These are phyloP conservation scores for Metschnikowia lochheadii DNA, from an alignment of 805 yeast genomes.

Conservation along the genomic window DNA sequence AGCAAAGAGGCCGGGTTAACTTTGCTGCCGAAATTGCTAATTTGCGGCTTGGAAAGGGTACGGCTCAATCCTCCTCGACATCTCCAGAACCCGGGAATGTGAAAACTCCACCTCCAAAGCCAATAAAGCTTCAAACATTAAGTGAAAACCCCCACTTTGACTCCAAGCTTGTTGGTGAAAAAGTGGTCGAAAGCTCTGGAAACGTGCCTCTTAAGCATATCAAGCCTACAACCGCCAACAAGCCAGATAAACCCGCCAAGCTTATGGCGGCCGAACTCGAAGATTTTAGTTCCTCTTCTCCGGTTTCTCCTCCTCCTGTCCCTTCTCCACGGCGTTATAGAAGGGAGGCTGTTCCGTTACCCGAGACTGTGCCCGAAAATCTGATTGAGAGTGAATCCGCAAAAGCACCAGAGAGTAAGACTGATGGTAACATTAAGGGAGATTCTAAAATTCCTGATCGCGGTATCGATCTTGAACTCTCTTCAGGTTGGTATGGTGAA, in stretches of 20 bases:
- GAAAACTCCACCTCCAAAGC: not conserved
- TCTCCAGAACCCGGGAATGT: not conserved
- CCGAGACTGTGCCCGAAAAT: constrained; percentile 21
- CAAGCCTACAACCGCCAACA: constrained; percentile 11
- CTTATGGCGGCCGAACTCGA: not conserved
- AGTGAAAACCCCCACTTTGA: not conserved
- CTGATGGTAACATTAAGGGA: too few species aligned
- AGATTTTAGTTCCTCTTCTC: constrained; percentile 25
- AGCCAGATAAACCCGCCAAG: constrained; percentile 2
- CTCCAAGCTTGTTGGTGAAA: not conserved
- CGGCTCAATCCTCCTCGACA: not conserved
- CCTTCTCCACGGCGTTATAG: constrained; percentile 27
- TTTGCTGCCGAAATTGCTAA: constrained; percentile 29
- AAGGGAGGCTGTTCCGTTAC: constrained; percentile 17
- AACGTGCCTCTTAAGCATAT: constrained; percentile 15
- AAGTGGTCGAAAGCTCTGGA: constrained; percentile 12
- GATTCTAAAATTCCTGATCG: too few species aligned
- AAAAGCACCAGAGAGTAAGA: too few species aligned
- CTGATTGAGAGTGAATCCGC: too few species aligned
- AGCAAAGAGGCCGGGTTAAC: constrained; percentile 12
- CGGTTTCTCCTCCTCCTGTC: constrained; percentile 30
- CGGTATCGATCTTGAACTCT: constrained; percentile 38
- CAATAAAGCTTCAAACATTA: not conserved
- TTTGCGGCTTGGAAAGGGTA: constrained; percentile 1
- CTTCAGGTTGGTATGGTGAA: constrained; percentile 42